Evolutionary conservation across 768 basidiomycete genomes (phyloP).

Genomic region (Boletus fagicola): DNA sequence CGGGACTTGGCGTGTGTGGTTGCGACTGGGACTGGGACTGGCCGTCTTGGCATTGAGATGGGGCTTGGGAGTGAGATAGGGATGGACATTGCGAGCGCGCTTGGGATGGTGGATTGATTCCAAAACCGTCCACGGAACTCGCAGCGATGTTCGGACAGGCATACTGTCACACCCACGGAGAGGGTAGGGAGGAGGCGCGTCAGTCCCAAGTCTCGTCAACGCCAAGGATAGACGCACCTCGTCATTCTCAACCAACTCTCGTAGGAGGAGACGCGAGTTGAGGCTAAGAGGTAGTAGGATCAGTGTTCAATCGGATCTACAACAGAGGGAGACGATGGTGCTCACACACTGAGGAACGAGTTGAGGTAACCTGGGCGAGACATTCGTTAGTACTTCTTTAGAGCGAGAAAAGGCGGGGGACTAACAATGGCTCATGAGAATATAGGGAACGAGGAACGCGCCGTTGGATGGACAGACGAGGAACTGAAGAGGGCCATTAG

Average conservation of each 20-base stretch:
- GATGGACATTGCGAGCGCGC: slow-evolving; percentile 11
- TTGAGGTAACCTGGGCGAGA: slow-evolving; percentile 34
- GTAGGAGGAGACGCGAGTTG: slow-evolving; percentile 30
- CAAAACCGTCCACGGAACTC: slow-evolving; percentile 24
- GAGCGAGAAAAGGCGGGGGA: not conserved
- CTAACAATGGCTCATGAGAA: slow-evolving; percentile 40
- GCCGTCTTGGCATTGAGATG: not conserved
- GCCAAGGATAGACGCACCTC: slow-evolving; percentile 13
- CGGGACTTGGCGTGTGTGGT: not conserved
- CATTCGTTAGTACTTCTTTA: not conserved
- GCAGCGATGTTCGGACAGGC: slow-evolving; percentile 26
- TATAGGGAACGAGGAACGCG: slow-evolving; percentile 37
- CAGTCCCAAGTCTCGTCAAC: not conserved
- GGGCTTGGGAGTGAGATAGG: not conserved
- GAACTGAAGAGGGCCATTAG: slow-evolving; percentile 25
- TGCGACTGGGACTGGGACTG: not conserved
- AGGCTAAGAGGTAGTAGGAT: slow-evolving; percentile 13
- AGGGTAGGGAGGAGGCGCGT: not conserved
- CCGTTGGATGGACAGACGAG: slow-evolving; percentile 37
- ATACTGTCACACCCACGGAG: slow-evolving; percentile 10
- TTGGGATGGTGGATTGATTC: slow-evolving; percentile 9
- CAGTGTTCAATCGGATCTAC: not conserved
- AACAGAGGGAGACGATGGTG: too few species aligned
- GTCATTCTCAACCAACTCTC: slow-evolving; percentile 28
- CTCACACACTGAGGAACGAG: slow-evolving; percentile 39